Conservation (phyloP, 768 basidiomycete genomes). For the Termitomyces sp. region DNA sequence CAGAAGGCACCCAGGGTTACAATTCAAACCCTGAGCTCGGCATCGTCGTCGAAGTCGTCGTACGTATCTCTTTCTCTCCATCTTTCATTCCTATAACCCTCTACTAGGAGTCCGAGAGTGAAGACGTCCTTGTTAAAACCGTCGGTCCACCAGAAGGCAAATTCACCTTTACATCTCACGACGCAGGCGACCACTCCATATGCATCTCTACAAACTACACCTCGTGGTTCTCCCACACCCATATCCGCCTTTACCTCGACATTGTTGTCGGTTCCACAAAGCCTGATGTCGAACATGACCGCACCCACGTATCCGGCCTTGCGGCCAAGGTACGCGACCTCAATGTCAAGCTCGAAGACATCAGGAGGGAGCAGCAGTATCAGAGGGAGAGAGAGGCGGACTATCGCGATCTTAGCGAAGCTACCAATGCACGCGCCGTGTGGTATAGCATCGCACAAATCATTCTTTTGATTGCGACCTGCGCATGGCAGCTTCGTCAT, state of each 20-base stretch:
- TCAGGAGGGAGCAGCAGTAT: slow-evolving; percentile 94
- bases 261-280: slow-evolving; percentile 87
- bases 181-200: slow-evolving; percentile 94
- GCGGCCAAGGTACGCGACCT: slow-evolving; percentile 84
- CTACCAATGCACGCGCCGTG: slow-evolving; percentile 86
- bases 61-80: slow-evolving; percentile 29
- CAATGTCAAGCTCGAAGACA: slow-evolving; percentile 89
- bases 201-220: slow-evolving; percentile 93
- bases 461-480: slow-evolving; percentile 74
- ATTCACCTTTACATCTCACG: slow-evolving; percentile 98
- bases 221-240: slow-evolving; percentile 79
- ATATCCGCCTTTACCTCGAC: slow-evolving; percentile 93
- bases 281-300: slow-evolving; percentile 82
- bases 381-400: slow-evolving; percentile 93
- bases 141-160: slow-evolving; percentile 86
- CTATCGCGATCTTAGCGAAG: slow-evolving; percentile 84
- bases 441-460: slow-evolving; percentile 95
- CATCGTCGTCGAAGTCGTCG: slow-evolving; percentile 87
- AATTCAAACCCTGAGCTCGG: slow-evolving; percentile 71
- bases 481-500: slow-evolving; percentile 91
- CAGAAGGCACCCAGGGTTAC: slow-evolving; percentile 65
- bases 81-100: neutral
- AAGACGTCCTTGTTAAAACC: slow-evolving; percentile 80
- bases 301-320: slow-evolving; percentile 77
- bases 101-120: slow-evolving; percentile 76